Evolutionary conservation across 768 basidiomycete genomes (phyloP).

Genomic region (Mycena rebaudengoi): DNA sequence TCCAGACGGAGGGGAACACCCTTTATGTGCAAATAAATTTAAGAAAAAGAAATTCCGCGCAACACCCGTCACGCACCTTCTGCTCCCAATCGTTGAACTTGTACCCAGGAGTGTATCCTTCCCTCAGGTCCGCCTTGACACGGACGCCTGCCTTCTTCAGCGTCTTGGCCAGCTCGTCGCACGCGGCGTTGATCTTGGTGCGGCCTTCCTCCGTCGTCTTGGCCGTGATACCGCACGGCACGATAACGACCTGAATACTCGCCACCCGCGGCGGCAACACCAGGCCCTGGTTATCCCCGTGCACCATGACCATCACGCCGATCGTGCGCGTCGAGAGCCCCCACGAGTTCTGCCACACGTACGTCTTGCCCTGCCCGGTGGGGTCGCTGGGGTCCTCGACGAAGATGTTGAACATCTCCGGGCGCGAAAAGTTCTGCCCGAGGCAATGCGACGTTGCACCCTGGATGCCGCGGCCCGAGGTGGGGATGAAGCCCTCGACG

Average conservation of each 20-base stretch:
- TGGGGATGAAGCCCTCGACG: constrained; percentile 96
- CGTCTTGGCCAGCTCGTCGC: constrained; percentile 77
- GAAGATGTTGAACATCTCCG: constrained; percentile 97
- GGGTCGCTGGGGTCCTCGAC: constrained; percentile 93
- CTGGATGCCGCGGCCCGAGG: constrained; percentile 97
- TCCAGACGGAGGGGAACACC: constrained; percentile 98
- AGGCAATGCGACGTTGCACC: constrained; percentile 97
- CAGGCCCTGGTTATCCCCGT: constrained; percentile 97
- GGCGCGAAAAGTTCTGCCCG: constrained; percentile 96
- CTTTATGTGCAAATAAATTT: constrained; percentile 53
- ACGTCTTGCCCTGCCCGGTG: constrained; percentile 70
- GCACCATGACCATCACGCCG: constrained; percentile 99
- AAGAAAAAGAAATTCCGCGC: too few species aligned
- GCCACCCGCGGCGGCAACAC: constrained; percentile 98
- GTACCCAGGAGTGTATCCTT: constrained; percentile 97
- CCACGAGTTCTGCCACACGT: constrained; percentile 99
- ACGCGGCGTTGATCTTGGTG: constrained; percentile 75
- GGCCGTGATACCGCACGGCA: constrained; percentile 94
- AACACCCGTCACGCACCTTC: constrained; percentile 64
- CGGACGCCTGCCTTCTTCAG: constrained; percentile 79
- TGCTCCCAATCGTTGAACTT: constrained; percentile 99
- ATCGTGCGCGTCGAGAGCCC: constrained; percentile 95
- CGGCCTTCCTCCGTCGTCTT: constrained; percentile 78
- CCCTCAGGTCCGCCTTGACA: constrained; percentile 90
- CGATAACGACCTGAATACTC: constrained; percentile 87